Base-by-base conservation (phyloP, 805 yeast genomes). In the Suhomyces faveliae region DNA sequence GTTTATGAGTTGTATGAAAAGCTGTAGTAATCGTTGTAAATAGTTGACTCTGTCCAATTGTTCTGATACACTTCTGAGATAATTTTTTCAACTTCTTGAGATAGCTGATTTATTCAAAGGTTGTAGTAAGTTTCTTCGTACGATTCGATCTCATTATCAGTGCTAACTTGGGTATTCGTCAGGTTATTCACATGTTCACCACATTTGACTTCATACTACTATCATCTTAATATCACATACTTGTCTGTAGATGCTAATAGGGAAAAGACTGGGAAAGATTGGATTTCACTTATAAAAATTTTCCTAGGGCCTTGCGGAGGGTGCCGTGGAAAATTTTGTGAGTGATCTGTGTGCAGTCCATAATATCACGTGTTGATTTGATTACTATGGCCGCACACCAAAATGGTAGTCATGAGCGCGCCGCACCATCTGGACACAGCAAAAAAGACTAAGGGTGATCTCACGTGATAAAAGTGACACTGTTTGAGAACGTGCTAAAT, bases 171-270 rank as follows among this genome's bases (percentile, higher is more conserved):
- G n/a, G n/a, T n/a, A n/a, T n/a, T n/a, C n/a, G n/a, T n/a, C n/a
- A n/a, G n/a, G n/a, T n/a, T 25, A 25, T 25, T 25, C n/a, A 12
- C 30, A 27, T 12, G 11, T 27, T 27, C 30, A 25, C 6, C 25
- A 24, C 25, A 24, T 10, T 24, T 7, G n/a, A n/a, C n/a, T n/a
- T n/a, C n/a, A n/a, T n/a, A n/a, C n/a, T n/a, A n/a, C n/a, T n/a
- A n/a, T n/a, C n/a, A n/a, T 24, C 25, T 17, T 12, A 24, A 4
- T 39, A n/a, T 42, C 48, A 61, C 69, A 60, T 64, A 64, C 69
- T 57, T 59, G 58, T 51, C 57, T 61, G 59, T 56, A 57, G 62
- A 59, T 63, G 59, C 67, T 50, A 45, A 52, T 51, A 42, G 46
- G 51, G 51, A 58, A 54, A 45, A 46, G 19, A 35, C 41, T 41